phyloP scores from a whole-genome alignment of 345 rosid species.

The Trapa incisa region DNA sequence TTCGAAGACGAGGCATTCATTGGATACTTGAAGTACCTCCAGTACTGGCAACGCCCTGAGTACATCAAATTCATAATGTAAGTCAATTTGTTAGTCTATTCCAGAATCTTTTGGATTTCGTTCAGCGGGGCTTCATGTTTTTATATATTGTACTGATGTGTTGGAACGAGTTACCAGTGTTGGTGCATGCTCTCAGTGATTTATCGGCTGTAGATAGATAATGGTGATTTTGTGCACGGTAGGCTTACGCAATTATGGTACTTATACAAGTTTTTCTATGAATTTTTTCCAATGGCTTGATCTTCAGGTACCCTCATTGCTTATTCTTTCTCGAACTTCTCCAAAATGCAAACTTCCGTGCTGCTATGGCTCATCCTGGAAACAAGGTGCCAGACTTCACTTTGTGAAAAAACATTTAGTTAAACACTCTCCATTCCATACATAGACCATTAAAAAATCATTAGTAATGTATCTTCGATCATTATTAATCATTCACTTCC shows the following conservation, averaged over 20 bases:
- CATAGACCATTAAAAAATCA: background rate
- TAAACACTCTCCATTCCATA: background rate
- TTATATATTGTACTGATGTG: background rate
- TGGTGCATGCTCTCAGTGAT: background rate
- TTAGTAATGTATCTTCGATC: background rate
- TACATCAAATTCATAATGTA: constrained; percentile 84
- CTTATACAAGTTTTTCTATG: background rate
- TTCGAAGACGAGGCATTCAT: constrained; percentile 95
- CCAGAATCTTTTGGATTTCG: background rate
- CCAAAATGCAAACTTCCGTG: constrained; percentile 83
- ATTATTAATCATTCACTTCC: background rate
- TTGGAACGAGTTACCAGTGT: background rate
- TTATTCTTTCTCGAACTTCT: constrained; percentile 89
- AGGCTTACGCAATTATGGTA: background rate
- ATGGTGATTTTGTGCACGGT: no score
- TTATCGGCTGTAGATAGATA: background rate
- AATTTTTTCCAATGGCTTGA: background rate
- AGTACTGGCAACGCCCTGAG: constrained; percentile 92
- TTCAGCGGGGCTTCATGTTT: background rate
- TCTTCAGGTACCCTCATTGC: constrained; percentile 93
- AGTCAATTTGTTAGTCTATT: constrained; percentile 14
- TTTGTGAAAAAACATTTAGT: background rate
- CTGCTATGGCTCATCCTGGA: constrained; percentile 95
- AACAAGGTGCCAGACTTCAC: constrained; percentile 50
- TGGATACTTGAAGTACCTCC: constrained; percentile 92